These are phyloP conservation scores for Penicillium sp. DNA, from an alignment of 2,329 filamentous ascomycete genomes.

Conservation along the genomic window DNA sequence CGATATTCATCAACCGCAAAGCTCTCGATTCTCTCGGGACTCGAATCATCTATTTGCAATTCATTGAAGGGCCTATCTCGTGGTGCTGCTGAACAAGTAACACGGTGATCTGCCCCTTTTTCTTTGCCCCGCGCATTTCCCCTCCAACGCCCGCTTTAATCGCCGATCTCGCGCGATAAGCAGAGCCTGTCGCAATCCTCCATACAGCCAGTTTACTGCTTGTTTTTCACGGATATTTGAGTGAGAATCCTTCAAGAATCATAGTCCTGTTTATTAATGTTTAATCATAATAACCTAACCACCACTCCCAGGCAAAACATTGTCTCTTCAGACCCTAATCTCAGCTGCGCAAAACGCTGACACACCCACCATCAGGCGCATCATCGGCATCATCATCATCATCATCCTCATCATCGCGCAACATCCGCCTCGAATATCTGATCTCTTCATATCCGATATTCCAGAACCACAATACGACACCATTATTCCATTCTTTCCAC, in stretches of 20 bases:
- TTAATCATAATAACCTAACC: neutral
- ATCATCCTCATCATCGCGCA: neutral
- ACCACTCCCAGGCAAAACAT: neutral
- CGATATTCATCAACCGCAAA: neutral
- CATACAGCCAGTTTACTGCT: neutral
- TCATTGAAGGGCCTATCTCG: neutral
- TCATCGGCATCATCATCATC: no score
- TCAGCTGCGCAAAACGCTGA: neutral
- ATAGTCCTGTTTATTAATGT: neutral
- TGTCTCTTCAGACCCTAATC: neutral
- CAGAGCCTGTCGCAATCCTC: constrained; percentile 3
- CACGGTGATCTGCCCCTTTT: constrained; percentile 2
- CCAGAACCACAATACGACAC: no score
- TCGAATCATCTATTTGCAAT: neutral
- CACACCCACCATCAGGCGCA: neutral
- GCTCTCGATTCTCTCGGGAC: neutral
- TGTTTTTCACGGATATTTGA: neutral
- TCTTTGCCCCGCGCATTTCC: constrained; percentile 12
- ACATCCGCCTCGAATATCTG: no score
- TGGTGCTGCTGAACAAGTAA: neutral
- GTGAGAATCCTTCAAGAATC: neutral
- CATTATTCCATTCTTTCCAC: neutral
- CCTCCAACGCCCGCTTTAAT: neutral
- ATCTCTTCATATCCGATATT: neutral
- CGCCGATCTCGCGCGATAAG: constrained; percentile 17